phyloP scores from a whole-genome alignment of 148 eudicot species.

The Vaccinium corymbosum region DNA sequence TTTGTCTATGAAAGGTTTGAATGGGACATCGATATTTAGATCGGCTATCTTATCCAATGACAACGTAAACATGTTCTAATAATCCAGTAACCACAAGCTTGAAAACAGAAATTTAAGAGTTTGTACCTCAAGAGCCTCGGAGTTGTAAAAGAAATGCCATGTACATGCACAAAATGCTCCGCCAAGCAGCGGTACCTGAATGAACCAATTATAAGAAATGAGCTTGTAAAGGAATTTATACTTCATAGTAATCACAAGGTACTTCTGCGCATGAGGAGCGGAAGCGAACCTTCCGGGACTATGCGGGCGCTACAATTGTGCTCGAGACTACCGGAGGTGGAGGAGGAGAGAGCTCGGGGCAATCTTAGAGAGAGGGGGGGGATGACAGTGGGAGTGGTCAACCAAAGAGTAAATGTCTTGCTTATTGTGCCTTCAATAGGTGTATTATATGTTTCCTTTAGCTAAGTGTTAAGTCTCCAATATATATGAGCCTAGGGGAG shows the following conservation, averaged over 20 bases:
- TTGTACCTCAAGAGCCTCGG: constrained; percentile 76
- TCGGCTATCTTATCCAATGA: not conserved
- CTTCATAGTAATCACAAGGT: not conserved
- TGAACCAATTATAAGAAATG: constrained; percentile 8
- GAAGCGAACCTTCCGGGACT: no score
- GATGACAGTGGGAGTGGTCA: no score
- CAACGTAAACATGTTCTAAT: not conserved
- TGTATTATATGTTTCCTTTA: no score
- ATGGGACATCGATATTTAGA: not conserved
- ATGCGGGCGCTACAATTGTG: no score
- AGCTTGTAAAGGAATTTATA: not conserved
- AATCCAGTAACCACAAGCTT: not conserved
- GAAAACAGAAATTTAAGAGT: not conserved
- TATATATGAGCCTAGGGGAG: no score
- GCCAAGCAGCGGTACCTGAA: constrained; percentile 85
- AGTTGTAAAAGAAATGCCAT: constrained; percentile 97
- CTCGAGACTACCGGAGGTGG: no score
- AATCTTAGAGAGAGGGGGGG: no score
- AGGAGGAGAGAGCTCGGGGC: no score
- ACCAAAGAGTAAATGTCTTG: no score
- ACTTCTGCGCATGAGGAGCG: no score
- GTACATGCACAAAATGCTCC: constrained; percentile 99
- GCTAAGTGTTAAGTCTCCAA: no score
- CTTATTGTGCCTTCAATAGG: no score
- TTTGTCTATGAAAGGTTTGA: not conserved